Base-by-base conservation (phyloP, 345 rosid species). In the Xanthoceras sorbifolium region DNA sequence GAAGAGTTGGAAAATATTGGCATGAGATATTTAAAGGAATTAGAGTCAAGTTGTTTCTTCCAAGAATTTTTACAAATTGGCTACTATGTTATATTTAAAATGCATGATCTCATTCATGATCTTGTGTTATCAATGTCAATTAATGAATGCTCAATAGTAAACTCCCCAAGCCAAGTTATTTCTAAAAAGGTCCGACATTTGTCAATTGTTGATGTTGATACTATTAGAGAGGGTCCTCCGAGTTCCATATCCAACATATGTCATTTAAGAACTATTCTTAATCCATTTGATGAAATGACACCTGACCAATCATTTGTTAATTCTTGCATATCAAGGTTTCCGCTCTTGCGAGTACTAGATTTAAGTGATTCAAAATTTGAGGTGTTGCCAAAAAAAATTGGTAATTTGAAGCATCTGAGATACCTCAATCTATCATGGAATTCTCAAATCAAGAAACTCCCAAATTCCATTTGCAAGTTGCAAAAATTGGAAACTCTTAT, bases 381-480 rank as follows among this genome's bases (percentile, higher is more conserved):
- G 46, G 78, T 18, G 5, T 12, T 81, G 38, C 80, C 86, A 20
- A 8, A 29, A 57, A 59, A n/a, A 15, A 40, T 84, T 3, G 9
- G 67, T 63, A 72, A 67, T 71, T 26, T 84, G 76, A 81, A 64
- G 73, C 68, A 75, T 32, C 40, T 84, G 0, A 68, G 76, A n/a
- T 71, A 75, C 64, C 84, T 84, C 3, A 68, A 83, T 36, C 67
- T 80, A 20, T 74, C 75, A 1, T 0, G 1, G 0, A 72, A 65
- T 14, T 0, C 0, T 0, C 0, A 1, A 15, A 4, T 77, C 11
- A 9, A 72, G 46, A 28, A 9, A 1, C 76, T 83, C 23, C 81
- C 84, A 8, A 32, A 4, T n/a, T 60, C 79, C 0, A 57, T 80
- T 3, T 63, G 64, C 1, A 72, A 48, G 0, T n/a, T 83, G 42